Evolutionary conservation across 805 yeast species (phyloP), one percentile per base, ranked within the genome.

Genomic region (Nakazawaea peltata): DNA sequence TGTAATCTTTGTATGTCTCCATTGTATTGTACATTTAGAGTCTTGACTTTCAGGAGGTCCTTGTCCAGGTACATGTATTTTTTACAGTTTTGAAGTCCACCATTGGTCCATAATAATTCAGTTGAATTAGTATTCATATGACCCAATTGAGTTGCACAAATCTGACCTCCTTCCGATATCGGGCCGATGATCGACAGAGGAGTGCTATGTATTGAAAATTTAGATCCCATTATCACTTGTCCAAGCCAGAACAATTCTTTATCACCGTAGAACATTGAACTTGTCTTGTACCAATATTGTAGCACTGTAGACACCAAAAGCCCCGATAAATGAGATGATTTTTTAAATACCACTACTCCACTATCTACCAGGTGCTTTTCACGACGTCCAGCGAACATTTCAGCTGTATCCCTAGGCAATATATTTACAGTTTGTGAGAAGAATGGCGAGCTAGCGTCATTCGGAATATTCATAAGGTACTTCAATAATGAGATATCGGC

Each of bases 231-330:
- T 19, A 69, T 57, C 31, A 69, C 63, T 51, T 75, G 71, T 2
- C 83, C 83, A 25, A 82, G 49, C 90, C 90, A 81, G 47, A 80
- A 75, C 44, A 81, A 60, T 49, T 82, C 92, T 45, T 82, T 82
- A 43, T 82, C 92, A 26, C 92, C 92, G 66, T 82, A 81, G 9
- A 79, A 67, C 13, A 77, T 68, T 1, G 71, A 61, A 1, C 63
- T 54, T 15, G 67, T 60, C 19, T 66, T 49, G 35, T 53, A 54
- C 50, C 65, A 61, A 46, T 67, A 53, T 40, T 69, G 71, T 39
- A 69, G 41, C 12, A 54, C 44, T 6, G 57, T 53, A 3, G 76
- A 61, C 38, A 67, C 54, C 23, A 75, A 42, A 4, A 71, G 48
- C 3, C 77, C 68, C 37, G 63, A 53, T 34, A 71, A 68, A 46